These are phyloP conservation scores for Globisporangium sylvaticum DNA, from an alignment of 352 stramenopile genomes.

Conservation along the genomic window DNA sequence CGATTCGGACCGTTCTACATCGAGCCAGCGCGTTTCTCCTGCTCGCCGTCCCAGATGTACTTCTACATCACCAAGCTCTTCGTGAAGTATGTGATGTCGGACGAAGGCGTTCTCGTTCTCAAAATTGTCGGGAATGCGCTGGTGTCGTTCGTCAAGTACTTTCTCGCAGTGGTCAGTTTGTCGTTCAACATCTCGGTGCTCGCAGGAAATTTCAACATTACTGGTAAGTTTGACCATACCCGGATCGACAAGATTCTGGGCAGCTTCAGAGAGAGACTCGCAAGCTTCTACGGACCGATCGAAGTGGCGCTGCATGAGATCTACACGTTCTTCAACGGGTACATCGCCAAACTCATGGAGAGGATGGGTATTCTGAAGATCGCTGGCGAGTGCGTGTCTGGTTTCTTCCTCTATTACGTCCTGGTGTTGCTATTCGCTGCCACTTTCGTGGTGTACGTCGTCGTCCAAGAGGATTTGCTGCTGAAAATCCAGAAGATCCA, in stretches of 20 bases:
- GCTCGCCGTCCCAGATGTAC: constrained; percentile 21
- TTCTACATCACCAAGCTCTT: constrained; percentile 16
- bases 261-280: constrained; percentile 21
- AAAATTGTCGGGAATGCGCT: constrained; percentile 24
- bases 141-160: constrained; percentile 40
- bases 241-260: constrained; percentile 20
- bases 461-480: constrained; percentile 55
- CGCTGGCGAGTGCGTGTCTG: constrained; percentile 31
- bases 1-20: constrained; percentile 50
- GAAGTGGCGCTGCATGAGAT: constrained; percentile 22
- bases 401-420: constrained; percentile 32
- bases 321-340: constrained; percentile 32
- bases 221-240: constrained; percentile 13
- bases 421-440: constrained; percentile 31
- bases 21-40: constrained; percentile 22
- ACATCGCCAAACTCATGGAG: constrained; percentile 30
- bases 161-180: constrained; percentile 46
- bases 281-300: constrained; percentile 25
- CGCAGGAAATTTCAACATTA: constrained; percentile 30
- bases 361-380: constrained; percentile 29
- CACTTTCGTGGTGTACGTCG: constrained; percentile 49
- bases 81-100: constrained; percentile 17
- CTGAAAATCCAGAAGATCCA: constrained; percentile 54
- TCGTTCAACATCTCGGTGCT: constrained; percentile 63
- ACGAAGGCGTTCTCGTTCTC: constrained; percentile 25